A percentile compares a stretch with the other conserved stretches of the same genome.
phyloP scores from a whole-genome alignment of 2,329 filamentous ascomycete genomes.

The Penicillium carneum region DNA sequence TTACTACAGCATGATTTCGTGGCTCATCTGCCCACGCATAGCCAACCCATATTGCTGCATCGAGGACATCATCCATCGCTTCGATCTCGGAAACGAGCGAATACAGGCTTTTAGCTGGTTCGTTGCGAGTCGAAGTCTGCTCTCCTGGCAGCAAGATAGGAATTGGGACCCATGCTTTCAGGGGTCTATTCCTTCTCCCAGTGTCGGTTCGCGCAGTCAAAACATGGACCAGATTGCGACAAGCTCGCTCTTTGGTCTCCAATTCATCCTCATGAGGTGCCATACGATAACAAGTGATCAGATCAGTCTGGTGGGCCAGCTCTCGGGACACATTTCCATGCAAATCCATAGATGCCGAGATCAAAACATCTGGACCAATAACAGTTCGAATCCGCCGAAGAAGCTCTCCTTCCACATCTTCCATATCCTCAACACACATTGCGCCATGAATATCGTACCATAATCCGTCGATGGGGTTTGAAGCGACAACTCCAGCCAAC shows the following conservation, averaged over 20 bases:
- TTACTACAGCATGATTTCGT: slow-evolving; percentile 59
- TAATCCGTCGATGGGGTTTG: slow-evolving; percentile 54
- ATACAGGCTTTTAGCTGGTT: slow-evolving; percentile 62
- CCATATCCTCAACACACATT: slow-evolving; percentile 61
- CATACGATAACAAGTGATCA: slow-evolving; percentile 63
- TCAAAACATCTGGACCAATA: slow-evolving; percentile 56
- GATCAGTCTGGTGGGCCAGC: slow-evolving; percentile 59
- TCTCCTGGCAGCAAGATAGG: slow-evolving; percentile 63
- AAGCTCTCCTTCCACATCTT: slow-evolving; percentile 59
- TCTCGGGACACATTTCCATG: slow-evolving; percentile 62
- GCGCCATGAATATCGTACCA: slow-evolving; percentile 66
- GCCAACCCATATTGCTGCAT: slow-evolving; percentile 64
- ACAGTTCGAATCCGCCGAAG: slow-evolving; percentile 56
- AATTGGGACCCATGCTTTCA: slow-evolving; percentile 62
- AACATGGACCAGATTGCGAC: slow-evolving; percentile 57
- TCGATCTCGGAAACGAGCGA: slow-evolving; percentile 57
- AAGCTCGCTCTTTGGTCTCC: slow-evolving; percentile 62
- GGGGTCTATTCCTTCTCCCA: slow-evolving; percentile 43
- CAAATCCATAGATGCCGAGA: slow-evolving; percentile 64
- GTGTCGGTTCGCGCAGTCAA: slow-evolving; percentile 34
- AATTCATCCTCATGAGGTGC: slow-evolving; percentile 61
- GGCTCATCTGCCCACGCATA: slow-evolving; percentile 66
- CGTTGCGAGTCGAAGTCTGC: slow-evolving; percentile 62
- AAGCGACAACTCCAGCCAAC: slow-evolving; percentile 47
- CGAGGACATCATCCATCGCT: slow-evolving; percentile 53